Conservation (phyloP, 495 filamentous ascomycete species). For the Xylaria castorea region DNA sequence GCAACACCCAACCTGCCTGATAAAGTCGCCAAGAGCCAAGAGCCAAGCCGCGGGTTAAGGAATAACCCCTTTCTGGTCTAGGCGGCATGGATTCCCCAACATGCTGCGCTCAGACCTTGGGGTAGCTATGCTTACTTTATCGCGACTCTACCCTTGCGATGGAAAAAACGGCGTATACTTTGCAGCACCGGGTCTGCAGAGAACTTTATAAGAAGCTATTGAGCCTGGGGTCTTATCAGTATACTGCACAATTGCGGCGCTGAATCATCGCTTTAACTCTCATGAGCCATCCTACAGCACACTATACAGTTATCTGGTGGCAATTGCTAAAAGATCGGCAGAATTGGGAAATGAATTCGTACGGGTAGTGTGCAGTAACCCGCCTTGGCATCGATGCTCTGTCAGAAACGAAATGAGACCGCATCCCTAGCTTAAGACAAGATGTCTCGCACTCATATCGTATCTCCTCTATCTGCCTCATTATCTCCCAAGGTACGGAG, state of each 20-base stretch:
- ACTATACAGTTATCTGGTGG: not conserved
- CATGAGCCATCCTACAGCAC: not conserved
- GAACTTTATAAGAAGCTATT: not conserved
- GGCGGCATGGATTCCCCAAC: conserved; percentile 16
- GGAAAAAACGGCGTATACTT: not conserved
- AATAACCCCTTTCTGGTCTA: conserved; percentile 12
- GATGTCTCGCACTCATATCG: not conserved
- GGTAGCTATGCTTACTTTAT: not conserved
- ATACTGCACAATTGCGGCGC: not conserved
- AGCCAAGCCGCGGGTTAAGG: conserved; percentile 3
- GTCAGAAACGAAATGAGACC: conserved; percentile 20
- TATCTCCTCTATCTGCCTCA: too few species aligned
- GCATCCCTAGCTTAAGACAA: not conserved
- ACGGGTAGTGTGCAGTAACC: not conserved
- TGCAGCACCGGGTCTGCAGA: not conserved
- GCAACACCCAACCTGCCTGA: not conserved
- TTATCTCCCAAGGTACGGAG: not conserved
- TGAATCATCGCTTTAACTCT: not conserved
- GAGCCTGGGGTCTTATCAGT: not conserved
- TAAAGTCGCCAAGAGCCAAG: not conserved
- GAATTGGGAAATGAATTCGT: conserved; percentile 11
- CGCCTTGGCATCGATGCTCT: conserved; percentile 10
- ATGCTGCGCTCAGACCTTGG: conserved; percentile 3
- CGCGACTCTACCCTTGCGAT: not conserved
- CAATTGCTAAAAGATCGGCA: conserved; percentile 11